phyloP scores from a whole-genome alignment of 2,329 filamentous ascomycete genomes.

The Scorias spongiosa region DNA sequence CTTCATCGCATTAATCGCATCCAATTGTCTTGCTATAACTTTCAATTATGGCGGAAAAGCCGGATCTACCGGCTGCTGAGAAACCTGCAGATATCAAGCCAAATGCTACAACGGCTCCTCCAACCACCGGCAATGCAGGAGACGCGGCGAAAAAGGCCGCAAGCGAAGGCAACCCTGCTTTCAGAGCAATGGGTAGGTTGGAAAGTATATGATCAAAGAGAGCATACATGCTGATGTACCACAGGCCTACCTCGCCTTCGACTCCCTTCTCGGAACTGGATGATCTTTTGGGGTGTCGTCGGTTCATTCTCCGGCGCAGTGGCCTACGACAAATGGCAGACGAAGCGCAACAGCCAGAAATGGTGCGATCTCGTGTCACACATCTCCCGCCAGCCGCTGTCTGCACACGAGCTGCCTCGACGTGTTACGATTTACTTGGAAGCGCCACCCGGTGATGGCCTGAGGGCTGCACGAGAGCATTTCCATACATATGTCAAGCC shows the following conservation, averaged over 20 bases:
- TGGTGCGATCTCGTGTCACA: constrained; percentile 79
- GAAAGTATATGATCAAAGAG: not conserved
- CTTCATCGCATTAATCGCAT: too few relatives aligned
- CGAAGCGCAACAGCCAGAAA: constrained; percentile 67
- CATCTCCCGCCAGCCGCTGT: constrained; percentile 62
- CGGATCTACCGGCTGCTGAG: constrained; percentile 7
- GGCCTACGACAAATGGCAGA: constrained; percentile 85
- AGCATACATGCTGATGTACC: not conserved
- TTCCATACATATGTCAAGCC: constrained; percentile 95
- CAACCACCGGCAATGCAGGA: constrained; percentile 1
- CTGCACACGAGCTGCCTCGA: constrained; percentile 58
- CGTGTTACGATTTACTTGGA: constrained; percentile 76
- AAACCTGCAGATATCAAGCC: constrained; percentile 6
- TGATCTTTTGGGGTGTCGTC: constrained; percentile 77
- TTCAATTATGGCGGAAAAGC: constrained; percentile 9
- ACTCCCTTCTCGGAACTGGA: constrained; percentile 91
- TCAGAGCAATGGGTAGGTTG: constrained; percentile 50
- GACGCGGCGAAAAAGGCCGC: constrained; percentile 22
- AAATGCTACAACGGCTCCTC: not conserved
- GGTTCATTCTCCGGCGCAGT: constrained; percentile 65
- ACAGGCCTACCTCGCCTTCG: constrained; percentile 70
- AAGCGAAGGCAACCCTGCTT: constrained; percentile 50
- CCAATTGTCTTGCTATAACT: not conserved
- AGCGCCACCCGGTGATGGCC: constrained; percentile 71
- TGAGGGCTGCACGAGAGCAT: constrained; percentile 78